phyloP scores from a whole-genome alignment of 148 eudicot genomes.

The Nepenthes gracilis region DNA sequence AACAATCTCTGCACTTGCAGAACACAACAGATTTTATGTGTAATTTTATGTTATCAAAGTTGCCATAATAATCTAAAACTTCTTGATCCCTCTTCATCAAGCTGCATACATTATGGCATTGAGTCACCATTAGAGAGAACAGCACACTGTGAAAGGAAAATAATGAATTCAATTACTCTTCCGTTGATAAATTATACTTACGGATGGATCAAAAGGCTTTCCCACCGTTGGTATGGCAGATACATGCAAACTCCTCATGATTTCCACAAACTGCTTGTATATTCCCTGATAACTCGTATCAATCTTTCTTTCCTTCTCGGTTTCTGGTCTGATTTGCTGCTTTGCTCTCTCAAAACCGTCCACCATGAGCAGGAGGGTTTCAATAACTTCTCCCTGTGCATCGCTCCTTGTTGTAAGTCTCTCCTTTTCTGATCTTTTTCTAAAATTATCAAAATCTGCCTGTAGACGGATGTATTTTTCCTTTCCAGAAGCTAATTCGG shows the following conservation, averaged over 20 bases:
- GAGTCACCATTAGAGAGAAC: not conserved
- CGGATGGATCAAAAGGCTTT: slow-evolving; percentile 89
- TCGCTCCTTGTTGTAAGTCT: slow-evolving; percentile 45
- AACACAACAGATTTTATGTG: not conserved
- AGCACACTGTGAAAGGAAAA: not conserved
- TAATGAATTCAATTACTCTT: not conserved
- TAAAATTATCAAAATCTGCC: slow-evolving; percentile 90
- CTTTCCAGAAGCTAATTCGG: slow-evolving; percentile 60
- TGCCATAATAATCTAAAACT: too few relatives aligned
- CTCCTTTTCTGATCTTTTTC: slow-evolving; percentile 90
- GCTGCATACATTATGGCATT: not conserved
- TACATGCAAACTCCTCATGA: slow-evolving; percentile 73
- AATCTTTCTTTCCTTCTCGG: slow-evolving; percentile 76
- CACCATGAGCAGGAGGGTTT: slow-evolving; percentile 87
- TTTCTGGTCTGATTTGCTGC: slow-evolving; percentile 60
- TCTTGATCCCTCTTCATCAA: not conserved
- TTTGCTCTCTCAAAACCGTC: slow-evolving; percentile 91
- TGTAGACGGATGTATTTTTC: slow-evolving; percentile 71
- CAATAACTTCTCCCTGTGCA: slow-evolving; percentile 83
- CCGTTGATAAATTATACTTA: slow-evolving; percentile 22
- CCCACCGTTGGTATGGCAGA: slow-evolving; percentile 71
- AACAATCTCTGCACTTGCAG: not conserved
- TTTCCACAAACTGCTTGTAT: slow-evolving; percentile 95
- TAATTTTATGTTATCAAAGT: not conserved
- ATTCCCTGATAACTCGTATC: slow-evolving; percentile 93